A percentile compares a stretch with the other conserved stretches of the same genome.
Evolutionary conservation across 2,329 filamentous ascomycete species (phyloP).

Genomic region (Fusarium sp.): DNA sequence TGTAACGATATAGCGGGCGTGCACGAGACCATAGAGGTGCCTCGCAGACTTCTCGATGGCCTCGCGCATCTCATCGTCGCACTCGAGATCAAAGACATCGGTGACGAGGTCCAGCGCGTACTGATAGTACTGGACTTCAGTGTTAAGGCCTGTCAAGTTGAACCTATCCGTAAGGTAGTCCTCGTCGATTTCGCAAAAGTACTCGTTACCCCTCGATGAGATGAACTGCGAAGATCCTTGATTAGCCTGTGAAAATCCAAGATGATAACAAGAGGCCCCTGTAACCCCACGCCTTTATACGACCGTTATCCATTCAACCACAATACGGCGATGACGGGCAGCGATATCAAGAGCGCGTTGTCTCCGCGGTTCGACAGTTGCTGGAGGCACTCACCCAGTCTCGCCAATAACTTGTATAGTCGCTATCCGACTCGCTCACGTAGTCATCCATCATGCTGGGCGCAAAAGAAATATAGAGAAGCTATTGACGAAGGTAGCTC

Average conservation of each 20-base stretch:
- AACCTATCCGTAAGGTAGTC: constrained; percentile 98
- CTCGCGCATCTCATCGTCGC: constrained; percentile 97
- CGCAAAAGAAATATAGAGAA: constrained; percentile 15
- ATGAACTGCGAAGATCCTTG: constrained; percentile 77
- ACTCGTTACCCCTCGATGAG: constrained; percentile 96
- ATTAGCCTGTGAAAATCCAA: constrained; percentile 28
- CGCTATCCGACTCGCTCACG: constrained; percentile 96
- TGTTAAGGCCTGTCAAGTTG: constrained; percentile 96
- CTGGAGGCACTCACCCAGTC: constrained; percentile 84
- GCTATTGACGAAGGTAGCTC: constrained; percentile 37
- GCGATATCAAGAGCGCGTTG: constrained; percentile 8
- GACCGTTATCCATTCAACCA: not conserved
- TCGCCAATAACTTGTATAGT: constrained; percentile 99
- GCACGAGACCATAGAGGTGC: constrained; percentile 94
- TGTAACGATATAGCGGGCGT: constrained; percentile 96
- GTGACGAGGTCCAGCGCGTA: constrained; percentile 98
- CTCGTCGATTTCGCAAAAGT: constrained; percentile 99
- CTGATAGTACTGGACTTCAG: constrained; percentile 98
- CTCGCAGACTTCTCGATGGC: constrained; percentile 97
- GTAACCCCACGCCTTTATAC: constrained; percentile 24
- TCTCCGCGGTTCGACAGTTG: not conserved
- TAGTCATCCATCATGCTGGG: constrained; percentile 87
- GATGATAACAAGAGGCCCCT: constrained; percentile 3
- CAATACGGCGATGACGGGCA: not conserved
- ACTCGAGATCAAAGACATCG: constrained; percentile 98